Conservation (phyloP, 164 flowering plant genomes). For the Vitis rupestris region DNA sequence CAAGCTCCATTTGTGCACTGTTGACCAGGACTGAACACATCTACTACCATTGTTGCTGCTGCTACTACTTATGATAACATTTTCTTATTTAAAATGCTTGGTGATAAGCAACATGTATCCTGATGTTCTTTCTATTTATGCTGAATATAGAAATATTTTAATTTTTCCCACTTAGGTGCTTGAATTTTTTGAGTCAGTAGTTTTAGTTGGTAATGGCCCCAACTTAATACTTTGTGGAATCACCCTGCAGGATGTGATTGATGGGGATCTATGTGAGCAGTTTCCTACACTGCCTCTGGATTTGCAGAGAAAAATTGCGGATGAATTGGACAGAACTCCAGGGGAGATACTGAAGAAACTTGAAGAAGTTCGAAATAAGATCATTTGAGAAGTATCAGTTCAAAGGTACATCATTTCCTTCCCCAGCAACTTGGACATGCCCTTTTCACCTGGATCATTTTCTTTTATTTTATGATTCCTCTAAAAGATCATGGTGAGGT, state of each 20-base stretch:
- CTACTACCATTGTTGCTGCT: no score
- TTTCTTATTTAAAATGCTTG: no score
- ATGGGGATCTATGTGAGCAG: constrained; percentile 98
- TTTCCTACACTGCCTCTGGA: constrained; percentile 89
- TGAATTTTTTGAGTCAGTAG: no score
- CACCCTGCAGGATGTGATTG: constrained; percentile 89
- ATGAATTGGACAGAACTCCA: constrained; percentile 96
- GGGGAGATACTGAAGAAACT: constrained; percentile 95
- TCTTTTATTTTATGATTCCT: not conserved
- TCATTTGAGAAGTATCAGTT: constrained; percentile 43
- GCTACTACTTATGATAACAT: no score
- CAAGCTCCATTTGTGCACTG: no score
- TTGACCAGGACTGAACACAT: no score
- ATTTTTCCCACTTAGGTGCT: not conserved
- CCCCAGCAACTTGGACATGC: no score
- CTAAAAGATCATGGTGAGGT: no score
- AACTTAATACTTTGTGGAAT: not conserved
- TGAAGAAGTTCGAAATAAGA: constrained; percentile 89
- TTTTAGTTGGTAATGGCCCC: no score
- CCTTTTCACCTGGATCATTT: not conserved
- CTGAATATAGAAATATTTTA: not conserved
- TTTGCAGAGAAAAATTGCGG: constrained; percentile 95
- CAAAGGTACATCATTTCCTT: constrained; percentile 3
- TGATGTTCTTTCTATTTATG: not conserved
- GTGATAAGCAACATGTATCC: not conserved